Base-by-base conservation (phyloP, 2,329 filamentous ascomycete species). In the Aspergillus arachidicola region DNA sequence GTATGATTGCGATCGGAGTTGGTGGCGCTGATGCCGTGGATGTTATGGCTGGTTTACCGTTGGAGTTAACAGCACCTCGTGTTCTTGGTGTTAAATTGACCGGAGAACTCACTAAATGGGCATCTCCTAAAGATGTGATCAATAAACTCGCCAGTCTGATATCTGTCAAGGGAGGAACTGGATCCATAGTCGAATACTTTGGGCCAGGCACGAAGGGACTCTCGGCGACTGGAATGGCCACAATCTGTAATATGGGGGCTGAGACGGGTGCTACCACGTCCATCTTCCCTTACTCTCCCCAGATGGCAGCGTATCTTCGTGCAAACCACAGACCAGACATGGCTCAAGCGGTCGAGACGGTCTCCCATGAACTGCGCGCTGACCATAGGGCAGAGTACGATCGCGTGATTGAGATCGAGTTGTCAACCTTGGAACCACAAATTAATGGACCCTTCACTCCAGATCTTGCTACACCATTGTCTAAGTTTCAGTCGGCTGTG, bases 381-480 rank as follows among this genome's bases (percentile, higher is more conserved):
- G 95, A 98, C 72, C 85, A 96, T 81, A 93, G 92, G 71, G 92
- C 92, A 71, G 89, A 98, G 82, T 99, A 98, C 81, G 95, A 99
- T 80, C 87, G 98, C 83, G 81, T 97, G 70, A 93, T 98, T 75
- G 94, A 97, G 83, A 92, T 99, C 83, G 94, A 99, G 85, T 87
- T 99, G 60, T 91, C 87, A 62, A 91, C 94, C 81, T 90, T 99
- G 56, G 95, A 99, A 85, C 95, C 95, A 70, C 93, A 98, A 79
- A 93, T 99, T 84, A 99, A 99, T 85, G 95, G 95, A 69, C 95
- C 95, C 68, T 98, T 98, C 87, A 99, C 95, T 30, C 95, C 95
- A 65, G 95, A 99, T 88, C 86, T 99, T 82, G 94, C 93, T 60
- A 98, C 94, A 6, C 95, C 95, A 57, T 95, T 98, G 79, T 97